Conservation (phyloP, 768 basidiomycete genomes). For the Podaxis sp. region DNA sequence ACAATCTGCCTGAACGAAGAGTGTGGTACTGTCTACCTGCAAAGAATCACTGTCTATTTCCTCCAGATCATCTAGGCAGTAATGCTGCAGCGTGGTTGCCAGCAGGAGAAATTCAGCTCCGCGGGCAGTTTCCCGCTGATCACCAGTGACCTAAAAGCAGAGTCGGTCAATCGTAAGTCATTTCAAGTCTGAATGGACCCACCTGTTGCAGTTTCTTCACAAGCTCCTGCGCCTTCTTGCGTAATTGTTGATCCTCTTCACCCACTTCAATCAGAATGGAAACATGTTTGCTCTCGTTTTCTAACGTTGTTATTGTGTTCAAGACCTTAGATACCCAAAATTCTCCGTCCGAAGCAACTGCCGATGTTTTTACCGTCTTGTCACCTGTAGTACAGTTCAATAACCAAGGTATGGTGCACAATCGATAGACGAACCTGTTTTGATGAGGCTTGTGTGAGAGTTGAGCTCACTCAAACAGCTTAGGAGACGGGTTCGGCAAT, state of each 20-base stretch:
- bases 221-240: constrained; percentile 42
- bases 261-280: constrained; percentile 48
- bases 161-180: not conserved
- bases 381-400: constrained; percentile 31
- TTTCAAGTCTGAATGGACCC: not conserved
- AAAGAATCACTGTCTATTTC: constrained; percentile 51
- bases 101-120: constrained; percentile 73
- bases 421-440: constrained; percentile 38
- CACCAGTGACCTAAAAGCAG: constrained; percentile 20
- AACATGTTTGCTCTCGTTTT: constrained; percentile 70
- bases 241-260: constrained; percentile 49
- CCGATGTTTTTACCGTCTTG: constrained; percentile 52
- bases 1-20: constrained; percentile 2
- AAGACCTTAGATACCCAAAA: constrained; percentile 78
- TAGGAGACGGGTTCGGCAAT: constrained; percentile 70
- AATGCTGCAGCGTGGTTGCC: constrained; percentile 69
- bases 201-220: constrained; percentile 47
- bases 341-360: constrained; percentile 67
- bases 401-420: constrained; percentile 11
- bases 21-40: constrained; percentile 43
- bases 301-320: constrained; percentile 50
- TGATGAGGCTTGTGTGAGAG: constrained; percentile 47
- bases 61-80: constrained; percentile 61
- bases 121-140: constrained; percentile 51
- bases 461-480: constrained; percentile 74